Evolutionary conservation across 441 rosid species (phyloP).

Genomic region (Erodium moschatum): DNA sequence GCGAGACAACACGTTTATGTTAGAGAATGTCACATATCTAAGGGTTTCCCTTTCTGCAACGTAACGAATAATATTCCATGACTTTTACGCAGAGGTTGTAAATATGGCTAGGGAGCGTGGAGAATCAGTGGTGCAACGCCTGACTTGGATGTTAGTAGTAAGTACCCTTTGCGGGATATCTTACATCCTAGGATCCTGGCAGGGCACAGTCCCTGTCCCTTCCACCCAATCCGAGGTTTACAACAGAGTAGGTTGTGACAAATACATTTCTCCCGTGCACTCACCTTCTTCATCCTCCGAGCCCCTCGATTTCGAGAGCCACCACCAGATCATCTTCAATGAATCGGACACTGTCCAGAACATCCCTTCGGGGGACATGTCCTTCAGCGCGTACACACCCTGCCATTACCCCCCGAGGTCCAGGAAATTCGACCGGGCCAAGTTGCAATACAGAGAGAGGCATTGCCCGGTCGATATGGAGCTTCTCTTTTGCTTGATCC

Average conservation of each 20-base stretch:
- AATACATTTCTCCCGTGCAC: slow-evolving; percentile 16
- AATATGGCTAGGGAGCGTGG: slow-evolving; percentile 54
- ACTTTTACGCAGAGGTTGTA: background rate
- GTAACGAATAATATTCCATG: background rate
- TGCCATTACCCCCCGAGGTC: background rate
- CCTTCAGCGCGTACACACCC: background rate
- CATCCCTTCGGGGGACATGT: background rate
- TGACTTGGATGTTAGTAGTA: slow-evolving; percentile 62
- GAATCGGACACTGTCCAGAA: background rate
- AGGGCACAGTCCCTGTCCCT: slow-evolving; percentile 33
- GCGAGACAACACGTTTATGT: no score
- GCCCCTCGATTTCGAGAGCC: slow-evolving; percentile 1
- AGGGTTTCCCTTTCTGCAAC: background rate
- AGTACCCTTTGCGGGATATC: slow-evolving; percentile 73
- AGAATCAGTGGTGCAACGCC: slow-evolving; percentile 56
- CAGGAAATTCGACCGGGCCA: background rate
- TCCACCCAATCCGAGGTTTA: slow-evolving; percentile 29
- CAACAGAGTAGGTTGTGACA: slow-evolving; percentile 37
- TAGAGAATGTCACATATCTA: no score
- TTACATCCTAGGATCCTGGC: slow-evolving; percentile 82
- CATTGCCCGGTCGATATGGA: background rate
- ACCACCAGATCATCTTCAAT: background rate
- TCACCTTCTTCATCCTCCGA: background rate
- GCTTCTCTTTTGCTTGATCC: background rate
- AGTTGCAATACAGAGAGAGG: background rate